Evolutionary conservation across 208 protist genomes (phyloP), one percentile per base, ranked within the genome.

Genomic region (Acanthamoeba lenticulata): DNA sequence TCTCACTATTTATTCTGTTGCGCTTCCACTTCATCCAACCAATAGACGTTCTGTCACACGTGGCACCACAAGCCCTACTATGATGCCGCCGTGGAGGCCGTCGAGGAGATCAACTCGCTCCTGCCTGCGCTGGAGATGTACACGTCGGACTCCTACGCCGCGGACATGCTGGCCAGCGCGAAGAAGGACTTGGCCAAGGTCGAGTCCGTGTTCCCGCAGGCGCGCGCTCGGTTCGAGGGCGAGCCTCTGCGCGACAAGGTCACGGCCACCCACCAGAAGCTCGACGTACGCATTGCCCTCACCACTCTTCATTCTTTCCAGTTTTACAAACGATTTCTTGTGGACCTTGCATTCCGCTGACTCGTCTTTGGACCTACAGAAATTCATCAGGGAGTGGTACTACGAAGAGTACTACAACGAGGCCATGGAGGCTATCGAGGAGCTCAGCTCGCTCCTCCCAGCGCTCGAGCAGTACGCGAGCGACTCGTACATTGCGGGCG

Each of bases 51-150:
- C 36, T 27, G 15, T 42, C 40, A 52, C 29, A 45, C 36, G 13
- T 92, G 86, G 86, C 57, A 92, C 27, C 45, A 92, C 86, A 38
- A 92, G 62, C 34, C 36, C 27, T 92, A 92, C 55, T 92, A 74
- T n/a, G 45, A 92, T 47, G 86, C 15, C 27, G 86, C 86, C 11
- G 32, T 92, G 55, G 86, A 92, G 38, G 86, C 86, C 57, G 2
- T 62, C 0, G 86, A 92, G n/a, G 36, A 92, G n/a, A 17, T 92
- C 86, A 42, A 65, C 13, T 34, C 45, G 21, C 86, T 92, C 19
- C 29, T 92, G 27, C 86, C 86, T 7, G 57, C 49, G 40, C 38
- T 92, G 55, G 86, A 92, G 86, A 34, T 38, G 57, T 92, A 92
- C 32, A 11, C 86, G 27, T 74, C 55, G 13, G 86, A 92, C 57